Conservation (phyloP, 2,329 filamentous ascomycete genomes). For the Byssoonygena ceratinophila region DNA sequence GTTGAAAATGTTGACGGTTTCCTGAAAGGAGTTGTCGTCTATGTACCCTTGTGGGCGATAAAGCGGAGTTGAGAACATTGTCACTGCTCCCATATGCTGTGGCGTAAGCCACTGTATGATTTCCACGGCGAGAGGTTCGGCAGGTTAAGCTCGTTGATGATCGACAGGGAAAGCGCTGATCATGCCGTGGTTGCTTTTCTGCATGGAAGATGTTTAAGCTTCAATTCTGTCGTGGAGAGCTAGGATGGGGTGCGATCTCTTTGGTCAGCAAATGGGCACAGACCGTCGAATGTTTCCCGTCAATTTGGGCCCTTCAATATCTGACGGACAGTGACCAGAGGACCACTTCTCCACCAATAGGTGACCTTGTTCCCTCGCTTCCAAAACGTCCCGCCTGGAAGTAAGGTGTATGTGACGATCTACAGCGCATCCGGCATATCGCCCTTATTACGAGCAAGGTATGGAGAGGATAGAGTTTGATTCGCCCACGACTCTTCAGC, state of each 20-base stretch:
- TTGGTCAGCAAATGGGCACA: slow-evolving; percentile 7
- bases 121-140: background rate
- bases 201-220: slow-evolving; percentile 8
- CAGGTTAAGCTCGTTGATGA: slow-evolving; percentile 3
- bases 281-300: slow-evolving; percentile 9
- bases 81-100: background rate
- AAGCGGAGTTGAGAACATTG: background rate
- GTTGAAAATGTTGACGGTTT: background rate
- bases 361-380: slow-evolving; percentile 7
- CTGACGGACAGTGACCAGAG: background rate
- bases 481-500: background rate
- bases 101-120: background rate
- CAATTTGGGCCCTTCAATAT: slow-evolving; percentile 5
- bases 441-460: slow-evolving; percentile 9
- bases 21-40: background rate
- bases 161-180: slow-evolving; percentile 11
- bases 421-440: slow-evolving; percentile 6
- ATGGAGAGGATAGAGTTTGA: slow-evolving; percentile 2
- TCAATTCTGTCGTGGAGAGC: slow-evolving; percentile 9
- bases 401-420: slow-evolving; percentile 11
- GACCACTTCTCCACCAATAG: slow-evolving; percentile 8
- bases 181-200: slow-evolving; percentile 4
- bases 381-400: slow-evolving; percentile 8
- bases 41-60: background rate
- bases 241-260: slow-evolving; percentile 1